Percentiles rank a stretch among this genome's conserved stretches.
Evolutionary conservation across 2,329 filamentous ascomycete genomes (phyloP).

Genomic region (Gaeumannomyces sp.): DNA sequence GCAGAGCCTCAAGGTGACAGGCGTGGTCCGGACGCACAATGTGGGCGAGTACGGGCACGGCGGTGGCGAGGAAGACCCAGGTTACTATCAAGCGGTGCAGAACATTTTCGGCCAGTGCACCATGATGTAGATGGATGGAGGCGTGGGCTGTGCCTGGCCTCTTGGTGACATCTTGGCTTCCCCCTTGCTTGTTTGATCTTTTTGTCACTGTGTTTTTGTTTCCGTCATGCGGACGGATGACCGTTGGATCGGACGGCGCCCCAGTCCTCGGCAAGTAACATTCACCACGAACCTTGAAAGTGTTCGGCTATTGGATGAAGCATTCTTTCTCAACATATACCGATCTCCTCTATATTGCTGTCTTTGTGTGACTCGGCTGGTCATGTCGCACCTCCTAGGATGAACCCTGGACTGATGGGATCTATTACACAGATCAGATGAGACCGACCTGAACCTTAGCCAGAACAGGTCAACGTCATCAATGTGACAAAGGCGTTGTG

Average conservation of each 20-base stretch:
- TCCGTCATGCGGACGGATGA: not conserved
- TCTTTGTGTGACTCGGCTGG: not conserved
- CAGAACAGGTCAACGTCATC: not conserved
- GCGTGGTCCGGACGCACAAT: constrained; percentile 61
- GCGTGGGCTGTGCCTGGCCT: too few relatives aligned
- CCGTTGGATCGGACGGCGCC: not conserved
- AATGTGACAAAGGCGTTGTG: too few relatives aligned
- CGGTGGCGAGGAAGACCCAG: constrained; percentile 60
- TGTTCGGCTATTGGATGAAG: not conserved
- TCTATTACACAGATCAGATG: not conserved
- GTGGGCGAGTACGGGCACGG: constrained; percentile 35
- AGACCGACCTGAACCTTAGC: not conserved
- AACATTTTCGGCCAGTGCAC: constrained; percentile 37
- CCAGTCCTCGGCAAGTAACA: not conserved
- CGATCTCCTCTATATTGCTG: not conserved
- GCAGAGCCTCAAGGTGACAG: constrained; percentile 71
- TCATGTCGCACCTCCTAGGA: not conserved
- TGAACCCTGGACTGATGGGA: not conserved
- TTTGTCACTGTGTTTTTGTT: not conserved
- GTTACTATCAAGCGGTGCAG: constrained; percentile 66
- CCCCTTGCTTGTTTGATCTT: not conserved
- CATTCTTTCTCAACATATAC: not conserved
- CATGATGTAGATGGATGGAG: constrained; percentile 40
- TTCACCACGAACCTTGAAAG: not conserved
- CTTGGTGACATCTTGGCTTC: too few relatives aligned